A percentile compares a stretch with the other conserved stretches of the same genome.
These are phyloP conservation scores for Naganishia sp. DNA, from an alignment of 1,284 basidiomycete genomes.

Conservation along the genomic window DNA sequence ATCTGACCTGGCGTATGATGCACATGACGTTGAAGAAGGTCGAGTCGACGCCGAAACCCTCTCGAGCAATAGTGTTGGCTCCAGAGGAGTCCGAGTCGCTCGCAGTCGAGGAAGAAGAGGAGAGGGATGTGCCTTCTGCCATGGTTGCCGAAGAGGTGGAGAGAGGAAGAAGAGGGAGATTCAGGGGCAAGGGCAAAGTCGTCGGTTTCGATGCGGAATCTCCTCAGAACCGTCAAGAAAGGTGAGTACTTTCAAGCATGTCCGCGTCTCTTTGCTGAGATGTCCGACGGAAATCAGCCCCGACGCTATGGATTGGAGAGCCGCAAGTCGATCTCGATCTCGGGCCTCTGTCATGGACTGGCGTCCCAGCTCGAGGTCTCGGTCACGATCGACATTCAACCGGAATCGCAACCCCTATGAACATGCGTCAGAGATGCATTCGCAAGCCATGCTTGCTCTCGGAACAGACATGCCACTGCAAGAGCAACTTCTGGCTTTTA, in stretches of 20 bases:
- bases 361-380: conserved; percentile 55
- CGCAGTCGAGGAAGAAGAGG: conserved; percentile 35
- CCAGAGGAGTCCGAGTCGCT: conserved; percentile 45
- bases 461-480: conserved; percentile 58
- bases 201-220: conserved; percentile 54
- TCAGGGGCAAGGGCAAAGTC: conserved; percentile 56
- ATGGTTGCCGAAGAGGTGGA: conserved; percentile 42
- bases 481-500: conserved; percentile 34
- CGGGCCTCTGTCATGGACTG: conserved; percentile 67
- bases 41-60: conserved; percentile 50
- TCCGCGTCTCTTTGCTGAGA: conserved; percentile 1
- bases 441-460: conserved; percentile 59
- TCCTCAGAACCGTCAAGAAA: conserved; percentile 35
- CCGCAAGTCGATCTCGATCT: conserved; percentile 86
- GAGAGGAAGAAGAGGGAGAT: conserved; percentile 63
- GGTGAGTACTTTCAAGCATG: conserved; percentile 8
- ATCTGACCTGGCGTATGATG: conserved; percentile 98
- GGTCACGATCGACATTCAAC: conserved; percentile 52
- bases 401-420: conserved; percentile 51
- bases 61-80: conserved; percentile 30
- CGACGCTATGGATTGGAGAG: conserved; percentile 86
- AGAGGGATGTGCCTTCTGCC: conserved; percentile 32
- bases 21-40: conserved; percentile 86
- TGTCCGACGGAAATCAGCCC: conserved; percentile 40
- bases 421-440: conserved; percentile 51